Conservation (phyloP, 108 stramenopile genomes). For the Pelagomonas calceolata region DNA sequence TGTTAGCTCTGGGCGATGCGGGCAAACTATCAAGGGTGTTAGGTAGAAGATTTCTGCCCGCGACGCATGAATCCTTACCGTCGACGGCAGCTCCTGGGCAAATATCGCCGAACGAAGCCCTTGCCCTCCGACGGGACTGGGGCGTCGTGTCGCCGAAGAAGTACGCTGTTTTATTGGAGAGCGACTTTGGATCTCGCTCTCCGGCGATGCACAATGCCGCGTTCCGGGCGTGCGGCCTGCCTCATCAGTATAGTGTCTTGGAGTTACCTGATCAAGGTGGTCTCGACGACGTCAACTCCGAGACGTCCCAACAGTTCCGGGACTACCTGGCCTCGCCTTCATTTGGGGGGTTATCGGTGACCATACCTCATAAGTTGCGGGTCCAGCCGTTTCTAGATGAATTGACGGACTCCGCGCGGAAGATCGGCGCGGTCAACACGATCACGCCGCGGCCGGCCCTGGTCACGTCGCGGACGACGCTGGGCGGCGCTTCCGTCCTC, state of each 20-base stretch:
- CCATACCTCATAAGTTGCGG: slow-evolving; percentile 94
- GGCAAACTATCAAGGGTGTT: slow-evolving; percentile 81
- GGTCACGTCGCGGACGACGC: not conserved
- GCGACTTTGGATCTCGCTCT: slow-evolving; percentile 84
- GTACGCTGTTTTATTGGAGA: slow-evolving; percentile 81
- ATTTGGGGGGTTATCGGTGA: slow-evolving; percentile 86
- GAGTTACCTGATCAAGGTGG: slow-evolving; percentile 4
- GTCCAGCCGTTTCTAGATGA: slow-evolving; percentile 80
- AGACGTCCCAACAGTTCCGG: not conserved
- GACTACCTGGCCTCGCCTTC: not conserved
- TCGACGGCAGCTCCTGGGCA: slow-evolving; percentile 92
- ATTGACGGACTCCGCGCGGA: slow-evolving; percentile 73
- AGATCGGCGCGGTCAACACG: slow-evolving; percentile 98
- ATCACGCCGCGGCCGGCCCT: slow-evolving; percentile 24
- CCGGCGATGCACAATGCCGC: slow-evolving; percentile 92
- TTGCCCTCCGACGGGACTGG: slow-evolving; percentile 63
- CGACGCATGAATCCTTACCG: slow-evolving; percentile 80
- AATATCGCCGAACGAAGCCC: slow-evolving; percentile 77
- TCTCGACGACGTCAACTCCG: slow-evolving; percentile 14
- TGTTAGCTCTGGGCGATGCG: slow-evolving; percentile 66
- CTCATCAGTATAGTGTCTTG: slow-evolving; percentile 57
- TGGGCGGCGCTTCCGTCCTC: not conserved
- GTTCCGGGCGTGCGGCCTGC: slow-evolving; percentile 64
- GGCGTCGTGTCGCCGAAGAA: slow-evolving; percentile 52
- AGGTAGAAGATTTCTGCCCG: slow-evolving; percentile 81